A percentile compares a stretch with the other conserved stretches of the same genome.
These are phyloP conservation scores for Cladorrhinum sp. DNA, from an alignment of 2,329 filamentous ascomycete species.

Conservation along the genomic window DNA sequence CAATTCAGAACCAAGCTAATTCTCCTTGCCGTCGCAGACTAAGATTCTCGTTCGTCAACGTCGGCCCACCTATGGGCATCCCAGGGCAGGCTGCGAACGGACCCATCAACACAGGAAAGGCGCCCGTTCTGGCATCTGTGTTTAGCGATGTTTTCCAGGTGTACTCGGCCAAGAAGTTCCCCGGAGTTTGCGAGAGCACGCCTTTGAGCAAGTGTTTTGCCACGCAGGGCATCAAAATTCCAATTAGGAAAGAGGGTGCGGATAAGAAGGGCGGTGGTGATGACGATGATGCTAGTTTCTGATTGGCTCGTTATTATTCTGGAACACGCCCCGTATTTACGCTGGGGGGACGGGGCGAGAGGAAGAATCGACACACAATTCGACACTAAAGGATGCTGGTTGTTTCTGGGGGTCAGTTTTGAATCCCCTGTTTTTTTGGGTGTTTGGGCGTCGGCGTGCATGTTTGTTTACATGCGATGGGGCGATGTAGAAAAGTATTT, in stretches of 20 bases:
- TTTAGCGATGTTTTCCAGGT: constrained; percentile 92
- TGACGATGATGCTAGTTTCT: constrained; percentile 52
- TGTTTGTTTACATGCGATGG: background rate
- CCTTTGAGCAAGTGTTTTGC: constrained; percentile 89
- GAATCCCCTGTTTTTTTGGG: background rate
- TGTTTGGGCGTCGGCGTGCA: background rate
- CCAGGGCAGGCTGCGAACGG: constrained; percentile 36
- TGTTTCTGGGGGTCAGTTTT: background rate
- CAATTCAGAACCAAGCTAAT: background rate
- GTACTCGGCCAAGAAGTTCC: constrained; percentile 96
- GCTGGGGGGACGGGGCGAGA: too few relatives aligned
- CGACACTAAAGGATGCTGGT: background rate
- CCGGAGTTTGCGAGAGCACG: constrained; percentile 93
- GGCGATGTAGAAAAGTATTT: constrained; percentile 1
- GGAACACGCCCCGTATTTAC: too few relatives aligned
- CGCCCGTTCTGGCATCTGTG: constrained; percentile 77
- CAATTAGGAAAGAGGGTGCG: constrained; percentile 80
- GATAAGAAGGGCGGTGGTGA: constrained; percentile 45
- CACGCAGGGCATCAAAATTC: constrained; percentile 91
- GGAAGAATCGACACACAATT: too few relatives aligned
- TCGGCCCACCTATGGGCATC: constrained; percentile 50
- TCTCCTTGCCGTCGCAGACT: constrained; percentile 41
- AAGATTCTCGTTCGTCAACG: constrained; percentile 77
- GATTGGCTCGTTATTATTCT: background rate
- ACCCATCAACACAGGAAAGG: constrained; percentile 69